These are phyloP conservation scores for Naganishia kalamii DNA, from an alignment of 768 basidiomycete genomes.

Conservation along the genomic window DNA sequence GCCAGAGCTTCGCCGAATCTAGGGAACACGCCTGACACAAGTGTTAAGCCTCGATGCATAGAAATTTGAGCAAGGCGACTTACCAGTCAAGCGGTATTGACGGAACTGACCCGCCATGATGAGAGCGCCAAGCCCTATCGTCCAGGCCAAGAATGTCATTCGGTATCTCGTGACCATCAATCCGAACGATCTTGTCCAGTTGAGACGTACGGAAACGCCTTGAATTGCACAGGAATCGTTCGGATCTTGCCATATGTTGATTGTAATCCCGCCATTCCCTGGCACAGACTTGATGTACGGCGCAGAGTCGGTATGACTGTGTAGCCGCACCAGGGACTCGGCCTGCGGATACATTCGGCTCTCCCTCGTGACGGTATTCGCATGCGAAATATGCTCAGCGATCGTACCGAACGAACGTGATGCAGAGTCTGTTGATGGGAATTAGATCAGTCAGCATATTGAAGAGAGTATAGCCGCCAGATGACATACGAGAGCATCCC, in stretches of 20 bases:
- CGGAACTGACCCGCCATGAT: slow-evolving; percentile 46
- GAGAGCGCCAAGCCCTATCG: slow-evolving; percentile 61
- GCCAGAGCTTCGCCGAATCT: slow-evolving; percentile 9
- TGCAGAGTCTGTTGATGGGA: background rate
- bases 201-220: slow-evolving; percentile 56
- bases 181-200: slow-evolving; percentile 66
- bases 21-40: slow-evolving; percentile 15
- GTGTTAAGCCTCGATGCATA: background rate
- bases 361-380: background rate
- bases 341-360: slow-evolving; percentile 50
- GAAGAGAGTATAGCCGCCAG: background rate
- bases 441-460: background rate
- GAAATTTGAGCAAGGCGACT: slow-evolving; percentile 10
- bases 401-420: slow-evolving; percentile 24
- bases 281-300: slow-evolving; percentile 32
- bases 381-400: slow-evolving; percentile 13
- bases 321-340: slow-evolving; percentile 29
- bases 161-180: slow-evolving; percentile 68
- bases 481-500: background rate
- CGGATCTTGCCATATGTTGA: slow-evolving; percentile 35
- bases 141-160: slow-evolving; percentile 65
- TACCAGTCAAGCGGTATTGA: slow-evolving; percentile 26
- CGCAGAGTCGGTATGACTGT: slow-evolving; percentile 31
- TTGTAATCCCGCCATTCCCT: background rate
- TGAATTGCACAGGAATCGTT: slow-evolving; percentile 53